Conservation (phyloP, 371 early-diverging fungal species). For the Mucor circinelloides region DNA sequence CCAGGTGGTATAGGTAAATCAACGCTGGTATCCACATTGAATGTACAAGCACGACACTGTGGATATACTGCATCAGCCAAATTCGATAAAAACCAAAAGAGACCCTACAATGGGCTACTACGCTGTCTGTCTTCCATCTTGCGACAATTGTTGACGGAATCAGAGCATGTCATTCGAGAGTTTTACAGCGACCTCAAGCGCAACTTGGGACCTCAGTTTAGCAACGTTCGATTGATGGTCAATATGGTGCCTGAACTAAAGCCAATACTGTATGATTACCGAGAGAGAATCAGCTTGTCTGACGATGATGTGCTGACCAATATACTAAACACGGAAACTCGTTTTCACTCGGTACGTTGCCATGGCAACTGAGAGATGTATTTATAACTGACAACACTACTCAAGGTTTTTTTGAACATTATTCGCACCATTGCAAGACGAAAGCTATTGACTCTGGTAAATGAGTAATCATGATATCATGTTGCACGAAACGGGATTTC, state of each 20-base stretch:
- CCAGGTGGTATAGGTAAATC: constrained; percentile 51
- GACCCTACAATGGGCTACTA: constrained; percentile 46
- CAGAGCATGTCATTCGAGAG: constrained; percentile 42
- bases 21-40: constrained; percentile 32
- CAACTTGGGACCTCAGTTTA: constrained; percentile 44
- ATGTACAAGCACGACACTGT: constrained; percentile 39
- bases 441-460: constrained; percentile 47
- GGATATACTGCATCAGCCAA: constrained; percentile 48
- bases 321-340: constrained; percentile 34
- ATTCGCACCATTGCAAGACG: constrained; percentile 41
- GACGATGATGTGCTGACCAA: constrained; percentile 36
- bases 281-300: constrained; percentile 13
- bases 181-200: constrained; percentile 40
- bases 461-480: neutral
- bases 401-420: constrained; percentile 43
- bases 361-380: neutral
- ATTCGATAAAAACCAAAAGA: constrained; percentile 46
- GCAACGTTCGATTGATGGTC: constrained; percentile 40
- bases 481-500: neutral
- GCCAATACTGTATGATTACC: constrained; percentile 33
- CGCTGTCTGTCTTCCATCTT: constrained; percentile 44
- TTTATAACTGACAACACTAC: neutral
- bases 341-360: constrained; percentile 43
- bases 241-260: constrained; percentile 50
- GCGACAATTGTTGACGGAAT: constrained; percentile 45